A percentile compares a stretch with the other conserved stretches of the same genome.
These are phyloP conservation scores for Meripilus lineatus DNA, from an alignment of 1,284 basidiomycete species.

Conservation along the genomic window DNA sequence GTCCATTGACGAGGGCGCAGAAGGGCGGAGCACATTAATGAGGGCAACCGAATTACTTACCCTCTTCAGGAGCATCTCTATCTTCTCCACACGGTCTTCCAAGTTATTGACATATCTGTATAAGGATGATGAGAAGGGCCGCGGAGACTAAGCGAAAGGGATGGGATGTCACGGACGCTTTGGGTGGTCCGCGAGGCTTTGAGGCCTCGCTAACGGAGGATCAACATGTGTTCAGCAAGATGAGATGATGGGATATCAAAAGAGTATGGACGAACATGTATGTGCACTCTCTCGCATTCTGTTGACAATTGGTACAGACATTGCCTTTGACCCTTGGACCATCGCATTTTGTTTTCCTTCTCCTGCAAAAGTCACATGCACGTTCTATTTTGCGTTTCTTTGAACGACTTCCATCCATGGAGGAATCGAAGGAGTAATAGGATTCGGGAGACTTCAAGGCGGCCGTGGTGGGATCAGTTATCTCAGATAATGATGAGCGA, in stretches of 20 bases:
- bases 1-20: no score
- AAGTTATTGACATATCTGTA: conserved; percentile 69
- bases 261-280: conserved; percentile 47
- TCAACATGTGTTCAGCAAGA: no score
- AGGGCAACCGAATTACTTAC: no score
- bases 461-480: conserved; percentile 1
- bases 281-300: conserved; percentile 62
- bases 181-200: conserved; percentile 79
- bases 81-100: conserved; percentile 69
- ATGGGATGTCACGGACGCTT: conserved; percentile 50
- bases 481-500: conserved; percentile 3
- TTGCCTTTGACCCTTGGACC: conserved; percentile 55
- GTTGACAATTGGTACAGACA: conserved; percentile 70
- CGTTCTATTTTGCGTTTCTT: conserved; percentile 59
- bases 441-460: conserved; percentile 10
- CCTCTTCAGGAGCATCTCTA: conserved; percentile 66
- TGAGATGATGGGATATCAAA: conserved; percentile 7
- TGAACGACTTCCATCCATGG: conserved; percentile 18
- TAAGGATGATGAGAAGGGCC: conserved; percentile 9
- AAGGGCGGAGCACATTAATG: no score
- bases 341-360: conserved; percentile 67
- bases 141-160: conserved; percentile 4
- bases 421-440: conserved; percentile 22
- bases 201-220: conserved; percentile 56
- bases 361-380: conserved; percentile 68